Evolutionary conservation across 2,329 filamentous ascomycete species (phyloP).

Genomic region (Colletotrichum lini): DNA sequence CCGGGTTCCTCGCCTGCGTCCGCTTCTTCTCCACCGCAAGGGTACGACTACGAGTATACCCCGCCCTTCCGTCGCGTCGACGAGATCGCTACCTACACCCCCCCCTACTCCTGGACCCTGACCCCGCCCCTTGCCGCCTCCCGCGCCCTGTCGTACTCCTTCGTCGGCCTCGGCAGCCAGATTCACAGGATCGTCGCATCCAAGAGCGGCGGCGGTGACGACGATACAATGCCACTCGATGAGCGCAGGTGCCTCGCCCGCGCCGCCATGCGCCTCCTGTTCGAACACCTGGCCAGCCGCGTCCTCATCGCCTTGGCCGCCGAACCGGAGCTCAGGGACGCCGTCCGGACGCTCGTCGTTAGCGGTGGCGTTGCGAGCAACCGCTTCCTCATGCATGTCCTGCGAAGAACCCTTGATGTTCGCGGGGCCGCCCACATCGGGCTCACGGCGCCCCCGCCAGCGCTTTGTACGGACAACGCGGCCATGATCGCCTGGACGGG

Average conservation of each 20-base stretch:
- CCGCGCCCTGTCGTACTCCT: slow-evolving; percentile 77
- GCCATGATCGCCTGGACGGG: slow-evolving; percentile 98
- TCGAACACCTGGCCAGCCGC: slow-evolving; percentile 87
- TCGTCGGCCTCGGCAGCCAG: slow-evolving; percentile 78
- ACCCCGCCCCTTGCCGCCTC: slow-evolving; percentile 75
- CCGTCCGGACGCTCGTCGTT: slow-evolving; percentile 78
- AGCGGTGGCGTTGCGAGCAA: slow-evolving; percentile 95
- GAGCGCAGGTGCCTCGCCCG: slow-evolving; percentile 80
- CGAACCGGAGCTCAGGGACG: slow-evolving; percentile 46
- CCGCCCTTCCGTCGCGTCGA: slow-evolving; percentile 71
- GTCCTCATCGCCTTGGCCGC: slow-evolving; percentile 76
- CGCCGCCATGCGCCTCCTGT: slow-evolving; percentile 83
- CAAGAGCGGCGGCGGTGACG: slow-evolving; percentile 45
- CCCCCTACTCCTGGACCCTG: slow-evolving; percentile 73
- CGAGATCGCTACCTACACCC: slow-evolving; percentile 64
- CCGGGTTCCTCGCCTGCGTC: slow-evolving; percentile 50
- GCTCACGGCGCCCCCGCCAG: slow-evolving; percentile 81
- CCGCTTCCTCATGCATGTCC: slow-evolving; percentile 79
- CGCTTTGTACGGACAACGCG: slow-evolving; percentile 93
- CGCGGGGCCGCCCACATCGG: slow-evolving; percentile 74
- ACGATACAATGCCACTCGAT: slow-evolving; percentile 59
- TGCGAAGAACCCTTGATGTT: slow-evolving; percentile 70
- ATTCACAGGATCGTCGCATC: slow-evolving; percentile 69
- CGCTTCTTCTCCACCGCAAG: background rate
- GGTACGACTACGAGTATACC: slow-evolving; percentile 63